Base-by-base conservation (phyloP, 495 filamentous ascomycete genomes). In the Annulohypoxylon stygium region DNA sequence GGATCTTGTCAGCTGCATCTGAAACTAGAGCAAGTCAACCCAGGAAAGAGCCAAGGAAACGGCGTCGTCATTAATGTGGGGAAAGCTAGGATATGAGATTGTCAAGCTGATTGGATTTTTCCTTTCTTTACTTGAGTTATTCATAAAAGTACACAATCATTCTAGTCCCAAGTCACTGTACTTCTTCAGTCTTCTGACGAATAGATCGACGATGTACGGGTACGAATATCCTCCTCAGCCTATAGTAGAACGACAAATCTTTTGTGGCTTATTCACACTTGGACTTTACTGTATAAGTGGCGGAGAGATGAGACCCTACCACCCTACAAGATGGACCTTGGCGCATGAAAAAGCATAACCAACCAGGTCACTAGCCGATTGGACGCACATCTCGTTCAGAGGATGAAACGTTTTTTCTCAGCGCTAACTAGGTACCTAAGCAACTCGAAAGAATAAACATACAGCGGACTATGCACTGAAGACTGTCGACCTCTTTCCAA, bases 61-160 rank as follows among this genome's bases (percentile, higher is more conserved):
- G 63, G 64, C 53, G 61, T 73, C 70, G 70, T 73, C 70, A 69
- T 73, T 65, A 14, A 18, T 67, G 65, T 72, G 69, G 69, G 41
- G 62, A 58, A 54, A 59, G 26, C 26, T 36, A 30, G 16, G 48
- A 36, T 30, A 54, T 37, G 45, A 11, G 41, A 25, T n/a, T 20
- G 36, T 55, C 10, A n/a, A 60, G 48, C 14, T 70, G 41, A 57
- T 51, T 67, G 45, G 45, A 12, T 3, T 61, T 41, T 4, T 14
- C 26, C n/a, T 33, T 3, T 26, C 5, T 6, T 6, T 30, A 3
- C 30, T 30, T 30, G 3, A 30, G 30, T 30, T 30, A 4, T 3
- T 30, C 30, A 23, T 30, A 6, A 30, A 30, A 6, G 12, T 26
- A 34, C 23, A 34, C 8, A 12, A 51, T 25, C 25, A 14, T 33